Base-by-base conservation (phyloP, 805 yeast genomes). In the Lipomyces japonicus region DNA sequence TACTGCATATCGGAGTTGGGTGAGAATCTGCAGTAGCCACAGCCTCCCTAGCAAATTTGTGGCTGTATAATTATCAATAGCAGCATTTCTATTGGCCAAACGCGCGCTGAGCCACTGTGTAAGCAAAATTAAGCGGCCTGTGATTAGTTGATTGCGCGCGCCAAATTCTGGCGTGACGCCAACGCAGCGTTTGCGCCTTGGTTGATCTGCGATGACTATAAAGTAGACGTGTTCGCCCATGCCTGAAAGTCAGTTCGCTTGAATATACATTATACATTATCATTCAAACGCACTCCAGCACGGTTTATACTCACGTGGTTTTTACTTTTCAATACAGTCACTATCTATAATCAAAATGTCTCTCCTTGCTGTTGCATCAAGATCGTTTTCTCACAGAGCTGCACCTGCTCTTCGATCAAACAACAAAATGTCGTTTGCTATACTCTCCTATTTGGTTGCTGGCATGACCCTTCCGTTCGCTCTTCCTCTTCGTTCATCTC, bases 401-500 rank as follows among this genome's bases (percentile, higher is more conserved):
- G 50, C 41, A 9, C 55, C 48, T 12, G 18, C 25, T 12, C 19
- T 28, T 24, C 24, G 44, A 3, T 38, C 43, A 18, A 44, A 48
- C 35, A 31, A 42, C 37, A 41, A 36, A 24, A 43, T 39, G 45
- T 38, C 53, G 42, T 39, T 44, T 18, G 53, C 48, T 23, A 35
- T 54, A 36, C 39, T 54, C 22, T 54, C 58, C 21, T 54, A 54
- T 36, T 16, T 54, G 39, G 58, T 53, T 23, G 44, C 47, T 16
- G 58, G 58, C 21, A 24, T 54, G 43, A 54, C 58, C 3, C 48
- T 54, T 9, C 58, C 58, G 4, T 54, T 54, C 25, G 53, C 51
- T 4, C 44, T 54, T 22, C 58, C 58, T 6, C 43, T 48, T 7
- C 37, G 42, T 25, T 51, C 57, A 4, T 31, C 47, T 6, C 34